Percentiles rank a stretch among this genome's conserved stretches.
Conservation (phyloP, 179 eudicot species). For the Gypsophila paniculata region DNA sequence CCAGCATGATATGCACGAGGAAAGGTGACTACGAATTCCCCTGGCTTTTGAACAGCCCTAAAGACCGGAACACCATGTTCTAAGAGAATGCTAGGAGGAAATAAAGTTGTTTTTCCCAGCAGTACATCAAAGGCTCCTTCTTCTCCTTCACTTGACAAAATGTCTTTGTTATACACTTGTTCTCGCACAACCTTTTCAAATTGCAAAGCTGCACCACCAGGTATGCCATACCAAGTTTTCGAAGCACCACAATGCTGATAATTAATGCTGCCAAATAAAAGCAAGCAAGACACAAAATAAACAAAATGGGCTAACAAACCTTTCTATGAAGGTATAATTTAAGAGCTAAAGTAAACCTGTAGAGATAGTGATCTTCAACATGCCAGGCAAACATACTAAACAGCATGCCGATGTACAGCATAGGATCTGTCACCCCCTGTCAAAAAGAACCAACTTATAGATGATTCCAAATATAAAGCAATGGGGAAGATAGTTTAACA, state of each 20-base stretch:
- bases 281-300: conserved; percentile 11
- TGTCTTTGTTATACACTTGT: conserved; percentile 69
- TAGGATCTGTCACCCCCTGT: conserved; percentile 98
- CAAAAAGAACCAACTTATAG: conserved; percentile 15
- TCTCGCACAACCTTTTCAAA: conserved; percentile 84
- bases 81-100: conserved; percentile 83
- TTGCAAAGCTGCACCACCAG: conserved; percentile 81
- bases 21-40: conserved; percentile 83
- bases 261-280: conserved; percentile 63
- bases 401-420: conserved; percentile 98
- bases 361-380: conserved; percentile 96
- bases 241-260: conserved; percentile 97
- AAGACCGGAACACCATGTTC: conserved; percentile 81
- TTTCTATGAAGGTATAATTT: background rate
- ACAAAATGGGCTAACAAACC: conserved; percentile 6
- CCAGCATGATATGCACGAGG: conserved; percentile 99
- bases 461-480: background rate
- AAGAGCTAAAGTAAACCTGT: conserved; percentile 49
- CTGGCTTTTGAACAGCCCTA: conserved; percentile 97
- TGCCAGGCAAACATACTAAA: conserved; percentile 99
- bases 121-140: conserved; percentile 95
- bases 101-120: conserved; percentile 85
- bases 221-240: conserved; percentile 99
- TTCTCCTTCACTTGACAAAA: conserved; percentile 72
- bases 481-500: background rate